Conservation (phyloP, 257 asterid species). For the Solanum medicagineum region DNA sequence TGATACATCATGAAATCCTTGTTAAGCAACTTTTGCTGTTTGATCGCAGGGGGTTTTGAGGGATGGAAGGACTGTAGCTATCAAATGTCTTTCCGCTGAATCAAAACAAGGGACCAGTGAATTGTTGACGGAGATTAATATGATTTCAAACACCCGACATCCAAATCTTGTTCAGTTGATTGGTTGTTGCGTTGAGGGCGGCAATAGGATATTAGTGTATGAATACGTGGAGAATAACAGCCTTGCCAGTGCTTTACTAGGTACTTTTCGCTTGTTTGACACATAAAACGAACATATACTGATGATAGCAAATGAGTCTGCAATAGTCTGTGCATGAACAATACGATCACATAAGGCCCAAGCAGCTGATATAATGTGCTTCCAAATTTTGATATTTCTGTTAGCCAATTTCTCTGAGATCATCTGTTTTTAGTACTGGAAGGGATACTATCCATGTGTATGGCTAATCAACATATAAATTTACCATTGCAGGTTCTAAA, state of each 20-base stretch:
- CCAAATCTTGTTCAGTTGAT: constrained; percentile 64
- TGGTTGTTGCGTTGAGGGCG: constrained; percentile 70
- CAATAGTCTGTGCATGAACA: neutral
- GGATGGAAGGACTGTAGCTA: constrained; percentile 64
- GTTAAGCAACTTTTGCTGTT: neutral
- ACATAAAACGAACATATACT: neutral
- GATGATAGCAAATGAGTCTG: neutral
- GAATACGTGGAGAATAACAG: constrained; percentile 81
- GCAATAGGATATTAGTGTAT: constrained; percentile 50
- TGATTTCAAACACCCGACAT: constrained; percentile 50
- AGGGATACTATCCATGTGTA: neutral
- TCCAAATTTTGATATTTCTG: neutral
- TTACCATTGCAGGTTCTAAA: constrained; percentile 28
- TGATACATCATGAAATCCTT: neutral
- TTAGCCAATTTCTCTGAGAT: neutral
- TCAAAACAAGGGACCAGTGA: constrained; percentile 71
- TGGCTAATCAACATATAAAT: neutral
- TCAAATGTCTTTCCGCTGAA: constrained; percentile 66
- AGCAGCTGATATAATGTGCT: neutral
- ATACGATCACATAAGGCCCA: neutral
- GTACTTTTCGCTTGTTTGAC: constrained; percentile 14
- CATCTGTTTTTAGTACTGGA: neutral
- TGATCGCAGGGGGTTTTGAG: constrained; percentile 57
- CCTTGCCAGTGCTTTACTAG: constrained; percentile 59
- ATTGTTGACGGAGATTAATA: constrained; percentile 63